A percentile compares a stretch with the other conserved stretches of the same genome.
Evolutionary conservation across 1,284 basidiomycete genomes (phyloP).

Genomic region (Mycena citricolor): DNA sequence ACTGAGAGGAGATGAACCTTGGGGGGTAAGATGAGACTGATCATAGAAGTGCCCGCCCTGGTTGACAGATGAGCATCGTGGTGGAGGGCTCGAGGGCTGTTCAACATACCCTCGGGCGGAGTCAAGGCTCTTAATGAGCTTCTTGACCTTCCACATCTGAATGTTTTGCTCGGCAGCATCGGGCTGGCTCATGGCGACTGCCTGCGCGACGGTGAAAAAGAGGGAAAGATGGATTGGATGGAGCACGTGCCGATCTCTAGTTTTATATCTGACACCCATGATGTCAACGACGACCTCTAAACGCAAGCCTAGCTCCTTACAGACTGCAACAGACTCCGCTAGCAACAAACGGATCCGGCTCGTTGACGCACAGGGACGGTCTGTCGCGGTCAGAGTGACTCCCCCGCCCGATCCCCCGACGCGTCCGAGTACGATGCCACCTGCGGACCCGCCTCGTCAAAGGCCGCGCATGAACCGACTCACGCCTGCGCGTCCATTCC

Average conservation of each 20-base stretch:
- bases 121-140: constrained; percentile 95
- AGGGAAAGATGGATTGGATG: constrained; percentile 23
- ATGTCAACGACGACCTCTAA: constrained; percentile 28
- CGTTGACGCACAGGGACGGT: constrained; percentile 16
- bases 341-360: constrained; percentile 36
- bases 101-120: constrained; percentile 78
- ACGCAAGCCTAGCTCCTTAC: constrained; percentile 38
- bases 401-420: not conserved
- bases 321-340: constrained; percentile 16
- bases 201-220: constrained; percentile 38
- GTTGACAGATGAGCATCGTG: constrained; percentile 24
- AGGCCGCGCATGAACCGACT: constrained; percentile 58
- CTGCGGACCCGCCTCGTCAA: constrained; percentile 13
- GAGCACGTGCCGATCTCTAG: not conserved
- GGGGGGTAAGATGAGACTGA: constrained; percentile 95
- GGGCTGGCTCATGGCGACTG: constrained; percentile 57
- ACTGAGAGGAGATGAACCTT: constrained; percentile 53
- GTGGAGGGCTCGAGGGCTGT: constrained; percentile 11
- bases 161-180: constrained; percentile 84
- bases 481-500: constrained; percentile 68
- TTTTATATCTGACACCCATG: not conserved
- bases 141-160: constrained; percentile 97
- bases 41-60: constrained; percentile 98
- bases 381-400: constrained; percentile 19
- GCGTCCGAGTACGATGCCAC: constrained; percentile 1